These are phyloP conservation scores for Wickerhamiella hasegawae DNA, from an alignment of 805 yeast species.

Conservation along the genomic window DNA sequence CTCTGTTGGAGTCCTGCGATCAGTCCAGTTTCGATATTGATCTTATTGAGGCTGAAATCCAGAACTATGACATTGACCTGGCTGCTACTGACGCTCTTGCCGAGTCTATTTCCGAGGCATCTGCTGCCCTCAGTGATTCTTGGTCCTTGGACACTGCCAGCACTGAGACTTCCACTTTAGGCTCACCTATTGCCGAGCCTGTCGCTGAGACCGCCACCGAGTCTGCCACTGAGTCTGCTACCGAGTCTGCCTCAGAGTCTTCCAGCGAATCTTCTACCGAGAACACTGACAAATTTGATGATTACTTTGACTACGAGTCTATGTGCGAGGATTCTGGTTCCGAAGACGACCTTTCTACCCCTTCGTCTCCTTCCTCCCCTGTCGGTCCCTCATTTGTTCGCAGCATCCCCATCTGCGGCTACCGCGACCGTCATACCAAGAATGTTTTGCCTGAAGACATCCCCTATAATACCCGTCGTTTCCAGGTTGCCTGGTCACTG, in stretches of 20 bases:
- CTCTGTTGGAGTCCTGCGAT: neutral
- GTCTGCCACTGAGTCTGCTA: constrained; percentile 1
- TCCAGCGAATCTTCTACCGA: constrained; percentile 1
- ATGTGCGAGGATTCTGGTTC: constrained; percentile 1
- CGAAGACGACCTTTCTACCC: constrained; percentile 3
- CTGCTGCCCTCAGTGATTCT: neutral
- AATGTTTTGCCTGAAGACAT: neutral
- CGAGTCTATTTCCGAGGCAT: no score
- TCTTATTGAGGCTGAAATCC: neutral
- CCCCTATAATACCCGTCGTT: constrained; percentile 7
- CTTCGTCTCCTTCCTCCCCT: constrained; percentile 1
- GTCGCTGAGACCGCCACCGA: neutral
- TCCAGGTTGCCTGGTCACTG: constrained; percentile 17
- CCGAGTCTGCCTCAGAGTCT: neutral
- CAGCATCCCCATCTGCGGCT: constrained; percentile 1
- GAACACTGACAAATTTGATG: constrained; percentile 8
- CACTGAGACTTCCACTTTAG: constrained; percentile 15
- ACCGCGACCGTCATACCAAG: constrained; percentile 1
- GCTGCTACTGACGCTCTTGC: neutral
- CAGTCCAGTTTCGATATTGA: neutral
- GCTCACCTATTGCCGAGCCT: constrained; percentile 11
- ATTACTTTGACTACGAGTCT: constrained; percentile 14
- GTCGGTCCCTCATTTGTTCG: neutral
- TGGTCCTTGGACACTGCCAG: constrained; percentile 5
- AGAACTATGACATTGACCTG: neutral